Conservation (phyloP, 2,329 filamentous ascomycete species). For the Aspergillus persii region DNA sequence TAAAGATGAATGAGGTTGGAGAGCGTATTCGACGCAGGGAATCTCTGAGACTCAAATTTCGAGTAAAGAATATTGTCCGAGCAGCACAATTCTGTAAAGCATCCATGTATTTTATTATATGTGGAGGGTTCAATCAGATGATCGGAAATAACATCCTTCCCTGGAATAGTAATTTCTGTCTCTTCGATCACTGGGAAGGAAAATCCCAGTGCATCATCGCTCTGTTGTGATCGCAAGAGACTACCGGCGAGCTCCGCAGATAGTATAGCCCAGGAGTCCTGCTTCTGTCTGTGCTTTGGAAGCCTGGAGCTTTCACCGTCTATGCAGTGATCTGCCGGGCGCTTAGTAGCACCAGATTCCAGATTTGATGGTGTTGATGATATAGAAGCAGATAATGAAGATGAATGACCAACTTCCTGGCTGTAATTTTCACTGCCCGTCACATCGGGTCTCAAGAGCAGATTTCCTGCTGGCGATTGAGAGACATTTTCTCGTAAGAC, state of each 20-base stretch:
- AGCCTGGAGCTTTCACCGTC: slow-evolving; percentile 26
- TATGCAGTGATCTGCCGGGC: slow-evolving; percentile 27
- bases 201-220: slow-evolving; percentile 15
- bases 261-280: slow-evolving; percentile 15
- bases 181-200: slow-evolving; percentile 25
- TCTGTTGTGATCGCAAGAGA: slow-evolving; percentile 10
- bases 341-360: slow-evolving; percentile 19
- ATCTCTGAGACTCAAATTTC: slow-evolving; percentile 30
- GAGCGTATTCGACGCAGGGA: slow-evolving; percentile 27
- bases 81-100: slow-evolving; percentile 34
- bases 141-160: slow-evolving; percentile 8
- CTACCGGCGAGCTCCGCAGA: slow-evolving; percentile 10
- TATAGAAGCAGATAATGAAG: slow-evolving; percentile 10
- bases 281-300: slow-evolving; percentile 26
- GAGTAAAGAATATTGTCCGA: slow-evolving; percentile 29
- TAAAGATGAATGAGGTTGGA: slow-evolving; percentile 36
- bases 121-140: slow-evolving; percentile 22
- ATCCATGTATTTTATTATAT: slow-evolving; percentile 29
- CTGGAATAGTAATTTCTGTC: slow-evolving; percentile 11
- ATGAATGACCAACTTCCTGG: slow-evolving; percentile 13
- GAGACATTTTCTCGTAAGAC: slow-evolving; percentile 18
- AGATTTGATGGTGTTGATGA: slow-evolving; percentile 10
- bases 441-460: slow-evolving; percentile 17
- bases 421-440: slow-evolving; percentile 14
- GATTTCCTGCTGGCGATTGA: slow-evolving; percentile 19